A percentile compares a stretch with the other conserved stretches of the same genome.
Evolutionary conservation across 352 stramenopile genomes (phyloP).

Genomic region (Elongisporangium prolatum): DNA sequence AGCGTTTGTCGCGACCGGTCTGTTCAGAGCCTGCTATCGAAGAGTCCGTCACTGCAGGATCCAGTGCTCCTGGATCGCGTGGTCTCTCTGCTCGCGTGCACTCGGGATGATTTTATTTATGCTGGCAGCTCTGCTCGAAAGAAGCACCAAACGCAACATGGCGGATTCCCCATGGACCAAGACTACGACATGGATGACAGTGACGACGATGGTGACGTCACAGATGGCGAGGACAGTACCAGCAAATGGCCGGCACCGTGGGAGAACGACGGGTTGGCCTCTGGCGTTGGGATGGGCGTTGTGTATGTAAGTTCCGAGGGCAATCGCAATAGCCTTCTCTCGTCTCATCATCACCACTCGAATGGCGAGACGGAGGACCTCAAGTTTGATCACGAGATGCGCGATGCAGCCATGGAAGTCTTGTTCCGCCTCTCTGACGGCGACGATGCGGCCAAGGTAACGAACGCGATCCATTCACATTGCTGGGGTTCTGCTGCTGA

Average conservation of each 20-base stretch:
- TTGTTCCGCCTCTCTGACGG: conserved; percentile 67
- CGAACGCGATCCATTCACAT: background rate
- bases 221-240: conserved; percentile 40
- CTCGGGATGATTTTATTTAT: conserved; percentile 42
- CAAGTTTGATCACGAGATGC: conserved; percentile 73
- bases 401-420: conserved; percentile 67
- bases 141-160: conserved; percentile 20
- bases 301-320: conserved; percentile 72
- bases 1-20: conserved; percentile 51
- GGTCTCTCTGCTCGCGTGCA: conserved; percentile 43
- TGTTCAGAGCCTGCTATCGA: conserved; percentile 34
- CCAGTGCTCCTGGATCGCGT: conserved; percentile 43
- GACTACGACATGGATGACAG: conserved; percentile 49
- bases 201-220: conserved; percentile 49
- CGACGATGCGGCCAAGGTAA: conserved; percentile 52
- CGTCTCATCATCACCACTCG: conserved; percentile 21
- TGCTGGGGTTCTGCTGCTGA: background rate
- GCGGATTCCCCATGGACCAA: conserved; percentile 25
- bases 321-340: conserved; percentile 16
- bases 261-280: conserved; percentile 68
- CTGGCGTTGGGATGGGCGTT: conserved; percentile 68
- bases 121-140: conserved; percentile 12
- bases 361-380: conserved; percentile 19
- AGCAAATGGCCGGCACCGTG: conserved; percentile 68
- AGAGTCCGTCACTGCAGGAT: conserved; percentile 39